Evolutionary conservation across 148 eudicot genomes (phyloP), one percentile per base, ranked within the genome.

Genomic region (Polygonum maritimum): DNA sequence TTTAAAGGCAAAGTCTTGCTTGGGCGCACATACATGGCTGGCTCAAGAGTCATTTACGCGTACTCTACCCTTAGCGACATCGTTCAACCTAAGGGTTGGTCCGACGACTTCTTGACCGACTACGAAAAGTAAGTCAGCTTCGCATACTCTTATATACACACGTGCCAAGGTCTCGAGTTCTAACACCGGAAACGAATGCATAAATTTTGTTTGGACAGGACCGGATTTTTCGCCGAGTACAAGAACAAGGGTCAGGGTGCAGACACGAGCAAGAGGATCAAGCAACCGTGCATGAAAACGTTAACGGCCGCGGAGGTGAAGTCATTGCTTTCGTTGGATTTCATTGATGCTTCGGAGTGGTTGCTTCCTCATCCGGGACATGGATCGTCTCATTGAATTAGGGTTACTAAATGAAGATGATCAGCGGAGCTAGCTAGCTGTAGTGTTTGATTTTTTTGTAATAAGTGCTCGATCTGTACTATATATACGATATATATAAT

Each of bases 331-430:
- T 40, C 75, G 7, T 54, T 72, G 3, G 75, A 72, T 72, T 72
- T 41, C 75, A 72, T 72, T 26, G 52, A 72, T 41, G 75, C 18
- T 21, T 1, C 75, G 11, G n/a, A 72, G 38, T 72, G 75, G 75
- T 12, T 72, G 52, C 49, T 72, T 41, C 75, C 75, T 41, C 71
- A 44, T 67, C 71, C 71, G 16, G 2, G 5, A 4, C 36, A 33
- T 63, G 18, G 40, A 12, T 3, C 4, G 4, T 15, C 44, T 67
- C 44, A 15, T 35, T 35, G 47, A 14, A 67, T 36, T 67, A 65
- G 40, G 19, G 41, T 65, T 65, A 16, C 3, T 21, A 5, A 12
- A 63, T 31, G 40, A 3, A 14, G 71, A 65, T 14, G 9, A 16
- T 65, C 44, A 5, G 36, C 36, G 71, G 41, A 65, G 41, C 71